Base-by-base conservation (phyloP, 1,139 yeast species). In the Insectozyma bohioensis region DNA sequence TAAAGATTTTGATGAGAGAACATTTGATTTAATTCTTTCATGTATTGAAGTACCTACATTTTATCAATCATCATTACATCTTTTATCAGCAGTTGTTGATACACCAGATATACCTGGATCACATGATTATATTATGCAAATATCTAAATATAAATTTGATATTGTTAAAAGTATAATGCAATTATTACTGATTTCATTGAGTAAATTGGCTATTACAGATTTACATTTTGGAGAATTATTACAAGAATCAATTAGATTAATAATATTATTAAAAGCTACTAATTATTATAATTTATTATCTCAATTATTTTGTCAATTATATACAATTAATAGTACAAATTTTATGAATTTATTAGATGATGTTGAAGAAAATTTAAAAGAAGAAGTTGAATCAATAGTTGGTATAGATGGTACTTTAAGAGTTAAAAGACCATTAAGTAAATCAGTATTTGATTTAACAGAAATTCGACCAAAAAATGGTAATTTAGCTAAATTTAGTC, bases 181-280 rank as follows among this genome's bases (percentile, higher is more conserved):
- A 8, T 54, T 63, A 17, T 49, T 67, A 38, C 37, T 39, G 14
- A 40, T 44, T 13, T 53, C 63, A 1, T 48, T 57, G 20, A 58
- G 59, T 17, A 54, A 51, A 35, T 50, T 62, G 11, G 66, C 70
- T 0, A 59, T 67, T 4, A 54, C 59, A 22, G 71, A 64, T 39
- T 53, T 53, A 12, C 48, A 52, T 24, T 64, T 63, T 37, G 54
- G 56, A 39, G 48, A 52, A 17, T 41, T 67, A 5, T 40, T 58
- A 3, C 40, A 52, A 4, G 52, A 47, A 20, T 49, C 67, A 17
- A 58, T 67, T 33, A 64, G 61, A 24, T 49, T 68, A 36, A 58
- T 63, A 4, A 55, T 58, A 10, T 43, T 63, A 7, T 52, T 66
- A 6, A 58, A 62, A 39, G 56, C 62, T 7, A 61, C 69, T 3